Conservation (phyloP, 1,284 basidiomycete genomes). For the Microbotryomycetes sp. region DNA sequence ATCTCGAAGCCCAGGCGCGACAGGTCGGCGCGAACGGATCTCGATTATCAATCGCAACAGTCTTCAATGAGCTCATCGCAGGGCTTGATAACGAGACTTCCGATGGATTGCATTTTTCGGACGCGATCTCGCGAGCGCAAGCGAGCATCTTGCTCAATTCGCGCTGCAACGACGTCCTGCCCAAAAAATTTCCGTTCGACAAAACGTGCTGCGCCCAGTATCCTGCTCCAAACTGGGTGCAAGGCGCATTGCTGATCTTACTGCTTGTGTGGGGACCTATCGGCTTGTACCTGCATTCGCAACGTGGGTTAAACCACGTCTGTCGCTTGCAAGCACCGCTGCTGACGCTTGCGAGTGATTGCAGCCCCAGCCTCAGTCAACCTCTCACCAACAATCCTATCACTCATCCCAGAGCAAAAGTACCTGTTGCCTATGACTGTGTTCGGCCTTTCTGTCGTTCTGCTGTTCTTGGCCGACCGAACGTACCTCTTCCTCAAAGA, state of each 20-base stretch:
- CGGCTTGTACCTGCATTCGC: constrained; percentile 43
- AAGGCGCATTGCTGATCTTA: constrained; percentile 52
- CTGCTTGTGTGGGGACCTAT: constrained; percentile 55
- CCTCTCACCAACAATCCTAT: constrained; percentile 33
- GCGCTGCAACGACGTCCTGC: constrained; percentile 66
- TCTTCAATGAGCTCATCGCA: constrained; percentile 29
- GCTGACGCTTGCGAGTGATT: too few species aligned
- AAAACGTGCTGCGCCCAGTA: constrained; percentile 78
- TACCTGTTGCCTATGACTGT: constrained; percentile 47
- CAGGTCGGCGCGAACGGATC: not conserved
- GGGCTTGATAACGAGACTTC: constrained; percentile 50
- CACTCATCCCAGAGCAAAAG: constrained; percentile 42
- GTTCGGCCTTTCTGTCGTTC: constrained; percentile 57
- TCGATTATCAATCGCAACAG: constrained; percentile 14
- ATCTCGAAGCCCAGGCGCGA: constrained; percentile 54
- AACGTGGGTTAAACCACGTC: constrained; percentile 42
- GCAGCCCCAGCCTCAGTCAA: constrained; percentile 34
- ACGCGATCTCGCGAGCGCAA: constrained; percentile 58
- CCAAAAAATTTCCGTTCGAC: constrained; percentile 61
- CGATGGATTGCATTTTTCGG: constrained; percentile 75
- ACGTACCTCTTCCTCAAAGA: constrained; percentile 78
- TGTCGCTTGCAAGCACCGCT: not conserved
- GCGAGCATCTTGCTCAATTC: constrained; percentile 72
- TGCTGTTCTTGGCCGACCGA: constrained; percentile 71
- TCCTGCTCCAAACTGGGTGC: constrained; percentile 57